Base-by-base conservation (phyloP, 441 rosid species). In the Euphorbia celastroides region DNA sequence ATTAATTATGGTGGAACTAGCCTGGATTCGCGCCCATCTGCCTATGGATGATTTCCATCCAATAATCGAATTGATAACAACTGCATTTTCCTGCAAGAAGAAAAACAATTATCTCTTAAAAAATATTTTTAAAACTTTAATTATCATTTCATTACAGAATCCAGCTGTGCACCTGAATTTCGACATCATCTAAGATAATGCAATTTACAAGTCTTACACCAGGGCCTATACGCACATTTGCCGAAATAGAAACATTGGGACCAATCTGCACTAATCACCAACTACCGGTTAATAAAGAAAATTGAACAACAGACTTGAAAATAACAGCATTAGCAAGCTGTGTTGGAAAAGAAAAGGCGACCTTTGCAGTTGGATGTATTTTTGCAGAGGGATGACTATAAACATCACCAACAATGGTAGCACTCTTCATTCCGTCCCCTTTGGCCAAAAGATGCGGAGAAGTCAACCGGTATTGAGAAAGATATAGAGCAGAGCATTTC, bases 11-110 rank as follows among this genome's bases (percentile, higher is more conserved):
- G n/a, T n/a, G n/a, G n/a, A n/a, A 80, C 87, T 79, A 78, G 82
- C 95, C 87, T 90, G 81, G 65, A 90, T 86, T 50, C 95, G 79
- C 34, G 95, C 84, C 95, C 95, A 90, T 76, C 77, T 74, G 34
- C 97, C 93, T 20, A 90, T 52, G 0, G 88, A 86, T 12, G 95
- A 88, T 70, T 84, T 90, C 97, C 97, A 90, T 14, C 89, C 97
- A 26, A 88, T 65, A 30, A 88, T 88, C 7, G 95, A 77, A 76
- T 85, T 79, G 69, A 86, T 81, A 22, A 88, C 88, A 62, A 88
- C 83, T 5, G 87, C 92, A 78, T 90, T 88, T 61, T 86, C 95
- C 93, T 86, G 80, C 59, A 62, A 17, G 44, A 16, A 74, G 56
- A 67, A 65, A 31, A 42, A 28, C 25, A 26, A 8, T 25, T 2